Conservation (phyloP, 164 flowering plant genomes). For the Aristolochia contorta region DNA sequence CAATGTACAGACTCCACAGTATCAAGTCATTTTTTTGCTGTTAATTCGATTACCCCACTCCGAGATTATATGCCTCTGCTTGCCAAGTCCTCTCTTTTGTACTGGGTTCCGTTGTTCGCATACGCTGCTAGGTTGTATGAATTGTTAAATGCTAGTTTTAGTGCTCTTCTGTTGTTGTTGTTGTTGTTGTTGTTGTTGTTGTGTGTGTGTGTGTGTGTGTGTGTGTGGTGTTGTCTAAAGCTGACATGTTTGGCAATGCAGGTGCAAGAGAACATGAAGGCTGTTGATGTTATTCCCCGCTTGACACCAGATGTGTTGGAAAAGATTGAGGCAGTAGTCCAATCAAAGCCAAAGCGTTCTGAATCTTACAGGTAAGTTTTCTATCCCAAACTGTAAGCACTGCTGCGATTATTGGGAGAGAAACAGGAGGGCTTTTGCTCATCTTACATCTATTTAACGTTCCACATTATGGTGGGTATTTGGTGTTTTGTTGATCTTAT, state of each 20-base stretch:
- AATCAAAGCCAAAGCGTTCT: slow-evolving; percentile 89
- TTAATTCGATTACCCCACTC: too few species aligned
- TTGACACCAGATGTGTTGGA: slow-evolving; percentile 84
- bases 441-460: not conserved
- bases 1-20: too few species aligned
- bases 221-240: too few species aligned
- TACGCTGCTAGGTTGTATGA: not conserved
- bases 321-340: slow-evolving; percentile 83
- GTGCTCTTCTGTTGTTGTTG: too few species aligned
- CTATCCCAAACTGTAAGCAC: not conserved
- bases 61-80: too few species aligned
- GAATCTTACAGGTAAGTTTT: slow-evolving; percentile 62
- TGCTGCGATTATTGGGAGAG: not conserved
- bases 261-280: slow-evolving; percentile 97
- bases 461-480: not conserved
- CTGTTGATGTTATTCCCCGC: slow-evolving; percentile 76
- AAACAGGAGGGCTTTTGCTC: not conserved
- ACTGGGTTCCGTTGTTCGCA: not conserved
- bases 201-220: too few species aligned
- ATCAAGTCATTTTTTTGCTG: too few species aligned
- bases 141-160: not conserved
- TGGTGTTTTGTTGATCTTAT: not conserved
- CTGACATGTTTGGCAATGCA: slow-evolving; percentile 21
- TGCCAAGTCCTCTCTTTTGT: too few species aligned
- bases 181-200: too few species aligned